Conservation (phyloP, 2,329 filamentous ascomycete species). For the Metarhizium brunneum region DNA sequence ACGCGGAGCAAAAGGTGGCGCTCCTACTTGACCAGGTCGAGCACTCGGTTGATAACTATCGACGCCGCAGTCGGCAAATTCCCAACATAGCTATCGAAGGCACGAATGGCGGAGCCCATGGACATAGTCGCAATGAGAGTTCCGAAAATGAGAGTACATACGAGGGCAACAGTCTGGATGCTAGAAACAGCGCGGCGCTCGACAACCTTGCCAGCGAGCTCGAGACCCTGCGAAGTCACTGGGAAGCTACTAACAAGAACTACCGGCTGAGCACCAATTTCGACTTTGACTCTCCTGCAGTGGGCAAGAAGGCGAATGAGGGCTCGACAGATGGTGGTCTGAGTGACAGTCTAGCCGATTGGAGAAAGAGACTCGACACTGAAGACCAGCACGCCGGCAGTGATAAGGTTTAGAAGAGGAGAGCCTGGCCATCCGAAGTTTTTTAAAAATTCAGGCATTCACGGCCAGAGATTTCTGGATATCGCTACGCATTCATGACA, state of each 20-base stretch:
- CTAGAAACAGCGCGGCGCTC: conserved; percentile 58
- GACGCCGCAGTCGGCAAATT: conserved; percentile 59
- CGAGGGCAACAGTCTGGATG: conserved; percentile 39
- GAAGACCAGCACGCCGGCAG: conserved; percentile 25
- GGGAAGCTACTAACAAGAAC: conserved; percentile 93
- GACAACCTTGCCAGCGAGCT: conserved; percentile 89
- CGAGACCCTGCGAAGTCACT: conserved; percentile 80
- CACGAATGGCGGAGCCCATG: conserved; percentile 27
- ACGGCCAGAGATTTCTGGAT: conserved; percentile 6
- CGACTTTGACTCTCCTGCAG: conserved; percentile 58
- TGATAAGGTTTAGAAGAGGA: conserved; percentile 2
- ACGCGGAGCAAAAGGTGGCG: conserved; percentile 89
- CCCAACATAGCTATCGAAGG: conserved; percentile 31
- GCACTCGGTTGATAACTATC: conserved; percentile 87
- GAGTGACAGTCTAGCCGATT: conserved; percentile 67
- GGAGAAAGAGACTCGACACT: conserved; percentile 66
- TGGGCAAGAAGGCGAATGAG: conserved; percentile 35
- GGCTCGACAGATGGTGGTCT: conserved; percentile 35
- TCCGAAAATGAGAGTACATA: conserved; percentile 56
- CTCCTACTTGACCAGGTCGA: conserved; percentile 92
- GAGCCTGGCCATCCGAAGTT: too few species aligned
- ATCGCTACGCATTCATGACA: conserved; percentile 21
- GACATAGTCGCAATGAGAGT: conserved; percentile 44
- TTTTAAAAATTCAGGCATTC: background rate
- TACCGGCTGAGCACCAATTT: conserved; percentile 86